These are phyloP conservation scores for Leccinum aurantiacum DNA, from an alignment of 768 basidiomycete species.

Conservation along the genomic window DNA sequence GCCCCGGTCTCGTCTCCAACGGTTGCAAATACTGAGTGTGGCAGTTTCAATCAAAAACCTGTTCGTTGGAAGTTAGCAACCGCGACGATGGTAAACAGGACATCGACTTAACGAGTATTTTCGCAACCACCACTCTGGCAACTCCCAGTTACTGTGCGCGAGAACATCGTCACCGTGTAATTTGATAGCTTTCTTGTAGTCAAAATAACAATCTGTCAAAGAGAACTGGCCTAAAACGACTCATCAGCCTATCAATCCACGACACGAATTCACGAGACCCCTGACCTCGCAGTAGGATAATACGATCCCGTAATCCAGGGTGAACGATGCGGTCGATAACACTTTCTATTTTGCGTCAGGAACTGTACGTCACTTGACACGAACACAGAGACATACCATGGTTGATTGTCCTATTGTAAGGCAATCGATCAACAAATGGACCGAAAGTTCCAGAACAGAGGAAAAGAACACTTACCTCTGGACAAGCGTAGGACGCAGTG, in stretches of 20 bases:
- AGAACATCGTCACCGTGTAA: constrained; percentile 91
- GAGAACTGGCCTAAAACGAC: constrained; percentile 63
- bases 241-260: constrained; percentile 6
- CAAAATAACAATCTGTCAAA: constrained; percentile 75
- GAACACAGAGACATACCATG: constrained; percentile 56
- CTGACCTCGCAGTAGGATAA: constrained; percentile 82
- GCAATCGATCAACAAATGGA: constrained; percentile 4
- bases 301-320: constrained; percentile 85
- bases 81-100: not conserved
- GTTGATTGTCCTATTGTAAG: constrained; percentile 62
- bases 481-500: constrained; percentile 82
- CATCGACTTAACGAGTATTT: constrained; percentile 62
- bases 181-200: constrained; percentile 64
- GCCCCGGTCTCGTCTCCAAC: constrained; percentile 86
- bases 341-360: constrained; percentile 56
- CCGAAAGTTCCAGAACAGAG: not conserved
- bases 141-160: constrained; percentile 89
- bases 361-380: not conserved
- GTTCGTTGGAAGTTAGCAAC: constrained; percentile 2
- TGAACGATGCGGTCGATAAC: constrained; percentile 89
- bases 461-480: constrained; percentile 55
- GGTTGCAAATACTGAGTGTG: constrained; percentile 71
- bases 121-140: constrained; percentile 78
- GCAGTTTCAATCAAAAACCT: constrained; percentile 80
- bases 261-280: constrained; percentile 17